A percentile compares a stretch with the other conserved stretches of the same genome.
phyloP scores from a whole-genome alignment of 2,329 filamentous ascomycete species.

The Ceratocystis lukuohia region DNA sequence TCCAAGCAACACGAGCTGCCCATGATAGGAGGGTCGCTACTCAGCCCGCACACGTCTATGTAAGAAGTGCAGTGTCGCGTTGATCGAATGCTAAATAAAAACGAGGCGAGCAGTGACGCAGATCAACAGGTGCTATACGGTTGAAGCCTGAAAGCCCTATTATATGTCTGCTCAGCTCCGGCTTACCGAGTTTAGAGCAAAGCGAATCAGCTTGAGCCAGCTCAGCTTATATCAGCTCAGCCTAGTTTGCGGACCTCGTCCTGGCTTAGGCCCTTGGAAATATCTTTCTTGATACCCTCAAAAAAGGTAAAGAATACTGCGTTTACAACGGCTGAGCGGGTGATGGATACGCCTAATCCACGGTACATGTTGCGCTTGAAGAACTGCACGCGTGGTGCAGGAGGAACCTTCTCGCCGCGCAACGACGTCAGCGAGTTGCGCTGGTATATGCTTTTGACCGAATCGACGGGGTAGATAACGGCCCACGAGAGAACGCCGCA shows the following conservation, averaged over 20 bases:
- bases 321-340: slow-evolving; percentile 68
- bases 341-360: slow-evolving; percentile 71
- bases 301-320: slow-evolving; percentile 85
- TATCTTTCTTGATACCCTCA: slow-evolving; percentile 64
- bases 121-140: no score
- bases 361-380: slow-evolving; percentile 69
- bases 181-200: no score
- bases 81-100: no score
- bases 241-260: slow-evolving; percentile 24
- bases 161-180: slow-evolving; percentile 24
- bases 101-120: no score
- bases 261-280: slow-evolving; percentile 24
- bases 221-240: not conserved
- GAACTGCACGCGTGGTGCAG: slow-evolving; percentile 61
- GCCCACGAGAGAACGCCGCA: slow-evolving; percentile 80
- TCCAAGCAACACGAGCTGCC: not conserved
- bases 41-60: not conserved
- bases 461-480: slow-evolving; percentile 61
- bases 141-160: no score
- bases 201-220: not conserved
- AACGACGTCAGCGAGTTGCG: slow-evolving; percentile 62
- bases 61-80: no score
- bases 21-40: not conserved
- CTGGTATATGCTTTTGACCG: slow-evolving; percentile 75
- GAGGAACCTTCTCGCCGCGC: slow-evolving; percentile 48